Evolutionary conservation across 305 asterid species (phyloP), one percentile per base, ranked within the genome.

Genomic region (Rubia tinctorum): DNA sequence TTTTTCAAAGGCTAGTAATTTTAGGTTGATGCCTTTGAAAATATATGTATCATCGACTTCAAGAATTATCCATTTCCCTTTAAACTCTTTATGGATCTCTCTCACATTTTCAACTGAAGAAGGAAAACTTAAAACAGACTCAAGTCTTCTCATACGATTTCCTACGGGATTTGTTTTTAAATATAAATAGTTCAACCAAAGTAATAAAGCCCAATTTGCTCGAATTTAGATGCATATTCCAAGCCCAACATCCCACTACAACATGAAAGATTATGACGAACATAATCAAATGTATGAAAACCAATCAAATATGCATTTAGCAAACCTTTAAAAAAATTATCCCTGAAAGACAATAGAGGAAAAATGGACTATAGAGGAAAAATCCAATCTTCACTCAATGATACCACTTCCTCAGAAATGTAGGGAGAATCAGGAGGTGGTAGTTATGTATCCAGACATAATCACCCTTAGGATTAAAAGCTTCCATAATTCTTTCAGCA

Each of bases 351-450:
- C 72, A 92, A 84, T 14, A 97, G 90, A 76, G 92, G 84, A 82
- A 88, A 92, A 92, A 92, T 22, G 98, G 98, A 77, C 96, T 90
- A 80, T 92, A 96, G 55, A 90, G 97, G 78, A 92, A n/a, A n/a
- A n/a, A n/a, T n/a, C n/a, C n/a, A n/a, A n/a, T n/a, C n/a, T n/a
- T n/a, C n/a, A n/a, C n/a, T 15, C 97, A 86, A 73, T 90, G 78
- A 73, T 81, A 92, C 51, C 89, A 92, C 84, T 89, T 90, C 88
- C 98, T 82, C 82, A 90, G 77, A 85, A 90, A 88, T 39, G 96
- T 90, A 2, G 49, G 49, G 12, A 44, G 13, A 7, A 44, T 12
- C 49, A 44, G 1, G 8, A 44, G 13, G 13, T 44, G 49, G 5
- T 44, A 44, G 13, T 44, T 5, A 44, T 44, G 49, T 7, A 44